phyloP scores from a whole-genome alignment of 345 rosid genomes.

The Corchorus olitorius region DNA sequence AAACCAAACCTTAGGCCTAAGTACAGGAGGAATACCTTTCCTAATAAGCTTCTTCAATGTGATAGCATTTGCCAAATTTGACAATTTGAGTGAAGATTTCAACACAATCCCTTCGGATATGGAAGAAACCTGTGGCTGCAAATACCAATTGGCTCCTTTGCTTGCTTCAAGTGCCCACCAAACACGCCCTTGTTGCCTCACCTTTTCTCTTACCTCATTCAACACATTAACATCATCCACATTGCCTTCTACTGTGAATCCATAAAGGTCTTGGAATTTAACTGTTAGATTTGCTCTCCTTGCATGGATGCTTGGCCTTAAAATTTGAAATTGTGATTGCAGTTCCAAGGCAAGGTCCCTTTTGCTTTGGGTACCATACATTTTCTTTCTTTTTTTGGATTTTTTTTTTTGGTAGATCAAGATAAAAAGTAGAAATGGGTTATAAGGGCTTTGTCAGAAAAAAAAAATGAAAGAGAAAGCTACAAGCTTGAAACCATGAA shows the following conservation, averaged over 20 bases:
- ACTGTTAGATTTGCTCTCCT: slow-evolving; percentile 89
- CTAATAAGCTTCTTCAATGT: slow-evolving; percentile 87
- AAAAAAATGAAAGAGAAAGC: slow-evolving; percentile 34
- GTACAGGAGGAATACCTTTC: slow-evolving; percentile 97
- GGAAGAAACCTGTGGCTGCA: slow-evolving; percentile 71
- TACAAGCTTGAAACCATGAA: slow-evolving; percentile 42
- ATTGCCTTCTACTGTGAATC: slow-evolving; percentile 95
- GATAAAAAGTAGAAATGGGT: slow-evolving; percentile 2
- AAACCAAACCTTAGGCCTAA: slow-evolving; percentile 98
- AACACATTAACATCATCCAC: slow-evolving; percentile 94
- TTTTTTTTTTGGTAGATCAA: slow-evolving; percentile 26
- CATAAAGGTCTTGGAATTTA: slow-evolving; percentile 93
- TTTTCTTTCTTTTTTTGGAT: slow-evolving; percentile 17
- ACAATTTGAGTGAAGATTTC: slow-evolving; percentile 84
- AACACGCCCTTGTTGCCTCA: slow-evolving; percentile 88
- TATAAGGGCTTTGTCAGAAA: slow-evolving; percentile 25
- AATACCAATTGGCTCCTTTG: slow-evolving; percentile 99
- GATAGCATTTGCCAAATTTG: slow-evolving; percentile 75
- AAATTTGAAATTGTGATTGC: slow-evolving; percentile 73
- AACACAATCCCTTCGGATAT: slow-evolving; percentile 70
- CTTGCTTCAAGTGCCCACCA: slow-evolving; percentile 99
- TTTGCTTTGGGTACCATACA: slow-evolving; percentile 69
- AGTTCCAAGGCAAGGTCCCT: slow-evolving; percentile 69
- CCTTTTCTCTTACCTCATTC: slow-evolving; percentile 97
- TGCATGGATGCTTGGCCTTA: slow-evolving; percentile 97